Evolutionary conservation across 495 filamentous ascomycete species (phyloP).

Genomic region (Tuber melanosporum): DNA sequence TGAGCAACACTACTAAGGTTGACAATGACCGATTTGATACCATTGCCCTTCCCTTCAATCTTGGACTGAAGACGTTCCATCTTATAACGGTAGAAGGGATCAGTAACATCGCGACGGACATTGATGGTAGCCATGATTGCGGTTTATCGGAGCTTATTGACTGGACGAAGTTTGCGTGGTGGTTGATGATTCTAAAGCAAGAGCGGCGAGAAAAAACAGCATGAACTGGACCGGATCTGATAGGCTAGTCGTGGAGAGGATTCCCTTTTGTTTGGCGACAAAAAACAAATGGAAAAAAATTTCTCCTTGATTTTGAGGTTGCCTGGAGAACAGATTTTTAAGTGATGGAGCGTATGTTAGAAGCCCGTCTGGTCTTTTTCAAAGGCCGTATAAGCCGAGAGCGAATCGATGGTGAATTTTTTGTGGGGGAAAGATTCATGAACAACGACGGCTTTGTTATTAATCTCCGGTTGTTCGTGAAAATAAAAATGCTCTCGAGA

Average conservation of each 20-base stretch:
- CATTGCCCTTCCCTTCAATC: conserved; percentile 98
- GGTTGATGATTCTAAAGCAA: conserved; percentile 32
- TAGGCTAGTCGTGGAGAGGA: conserved; percentile 11
- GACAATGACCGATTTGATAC: conserved; percentile 94
- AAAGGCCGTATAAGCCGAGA: conserved; percentile 43
- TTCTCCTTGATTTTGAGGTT: conserved; percentile 6
- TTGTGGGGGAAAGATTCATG: conserved; percentile 43
- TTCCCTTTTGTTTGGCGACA: conserved; percentile 28
- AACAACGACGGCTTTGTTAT: conserved; percentile 37
- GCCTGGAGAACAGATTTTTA: conserved; percentile 22
- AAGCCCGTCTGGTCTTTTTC: conserved; percentile 39
- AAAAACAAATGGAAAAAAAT: conserved; percentile 16
- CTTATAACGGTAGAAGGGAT: conserved; percentile 99
- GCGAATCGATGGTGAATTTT: conserved; percentile 40
- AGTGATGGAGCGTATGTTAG: conserved; percentile 36
- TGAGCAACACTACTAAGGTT: conserved; percentile 92
- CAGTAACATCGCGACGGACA: conserved; percentile 95
- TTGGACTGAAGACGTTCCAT: conserved; percentile 98
- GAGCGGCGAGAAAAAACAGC: conserved; percentile 36
- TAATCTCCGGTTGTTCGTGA: conserved; percentile 37
- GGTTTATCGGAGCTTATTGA: conserved; percentile 42
- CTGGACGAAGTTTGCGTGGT: conserved; percentile 29
- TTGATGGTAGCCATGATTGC: conserved; percentile 85
- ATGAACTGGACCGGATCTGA: conserved; percentile 34
- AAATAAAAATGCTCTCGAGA: conserved; percentile 28